A percentile compares a stretch with the other conserved stretches of the same genome.
Evolutionary conservation across 331 rosid genomes (phyloP).

Genomic region (Quercus phellos): DNA sequence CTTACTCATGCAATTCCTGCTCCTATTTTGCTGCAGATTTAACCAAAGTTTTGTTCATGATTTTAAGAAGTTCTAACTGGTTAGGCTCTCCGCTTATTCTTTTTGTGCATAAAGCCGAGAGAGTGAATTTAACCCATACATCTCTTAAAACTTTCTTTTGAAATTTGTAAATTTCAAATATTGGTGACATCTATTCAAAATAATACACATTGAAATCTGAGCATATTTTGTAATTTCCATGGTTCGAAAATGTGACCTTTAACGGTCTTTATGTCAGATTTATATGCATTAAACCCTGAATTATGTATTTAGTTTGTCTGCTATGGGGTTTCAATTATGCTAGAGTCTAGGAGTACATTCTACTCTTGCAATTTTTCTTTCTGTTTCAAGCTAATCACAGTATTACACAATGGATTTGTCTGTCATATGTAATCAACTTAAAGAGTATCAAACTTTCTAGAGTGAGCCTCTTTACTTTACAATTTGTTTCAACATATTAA

Average conservation of each 20-base stretch:
- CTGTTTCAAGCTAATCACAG: too few species aligned
- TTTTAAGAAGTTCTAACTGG: slow-evolving; percentile 29
- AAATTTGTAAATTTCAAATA: slow-evolving; percentile 32
- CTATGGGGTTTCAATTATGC: background rate
- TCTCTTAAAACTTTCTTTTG: slow-evolving; percentile 11
- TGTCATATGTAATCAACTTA: too few species aligned
- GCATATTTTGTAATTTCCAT: background rate
- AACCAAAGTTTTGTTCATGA: slow-evolving; percentile 38
- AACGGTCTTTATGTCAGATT: background rate
- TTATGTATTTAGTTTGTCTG: background rate
- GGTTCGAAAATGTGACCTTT: background rate
- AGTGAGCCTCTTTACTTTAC: too few species aligned
- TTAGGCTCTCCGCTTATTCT: slow-evolving; percentile 71
- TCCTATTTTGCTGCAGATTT: slow-evolving; percentile 41
- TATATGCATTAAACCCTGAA: background rate
- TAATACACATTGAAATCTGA: slow-evolving; percentile 23
- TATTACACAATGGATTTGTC: too few species aligned
- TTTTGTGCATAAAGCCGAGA: slow-evolving; percentile 58
- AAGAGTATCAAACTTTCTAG: too few species aligned
- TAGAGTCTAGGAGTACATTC: background rate
- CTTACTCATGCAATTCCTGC: slow-evolving; percentile 25
- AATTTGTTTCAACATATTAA: too few species aligned
- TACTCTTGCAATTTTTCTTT: background rate
- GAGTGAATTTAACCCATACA: slow-evolving; percentile 28
- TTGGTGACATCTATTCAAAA: slow-evolving; percentile 20